A percentile compares a stretch with the other conserved stretches of the same genome.
Conservation (phyloP, 2,329 filamentous ascomycete species). For the Didymella lethalis region DNA sequence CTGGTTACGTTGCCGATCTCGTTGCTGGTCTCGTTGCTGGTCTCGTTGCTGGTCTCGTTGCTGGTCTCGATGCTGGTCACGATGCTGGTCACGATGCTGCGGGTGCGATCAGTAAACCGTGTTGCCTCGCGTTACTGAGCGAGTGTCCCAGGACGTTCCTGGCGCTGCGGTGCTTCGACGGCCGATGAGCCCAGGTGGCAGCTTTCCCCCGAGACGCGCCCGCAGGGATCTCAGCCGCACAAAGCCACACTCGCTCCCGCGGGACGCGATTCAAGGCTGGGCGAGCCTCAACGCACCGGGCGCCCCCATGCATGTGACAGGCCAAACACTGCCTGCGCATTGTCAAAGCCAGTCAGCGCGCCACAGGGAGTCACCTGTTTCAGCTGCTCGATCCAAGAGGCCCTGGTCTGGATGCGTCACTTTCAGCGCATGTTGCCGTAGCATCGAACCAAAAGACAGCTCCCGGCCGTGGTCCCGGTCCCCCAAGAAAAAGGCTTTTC, state of each 20-base stretch:
- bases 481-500: constrained; percentile 14
- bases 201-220: constrained; percentile 18
- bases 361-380: constrained; percentile 15
- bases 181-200: constrained; percentile 30
- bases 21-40: background rate
- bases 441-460: constrained; percentile 8
- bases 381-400: constrained; percentile 2
- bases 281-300: constrained; percentile 3
- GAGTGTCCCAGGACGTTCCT: constrained; percentile 5
- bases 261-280: background rate
- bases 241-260: background rate
- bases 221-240: constrained; percentile 21
- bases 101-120: constrained; percentile 10
- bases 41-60: background rate
- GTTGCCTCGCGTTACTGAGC: constrained; percentile 15
- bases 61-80: background rate
- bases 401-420: constrained; percentile 20
- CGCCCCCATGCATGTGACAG: constrained; percentile 17
- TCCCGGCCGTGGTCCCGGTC: constrained; percentile 8
- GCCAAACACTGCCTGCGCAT: constrained; percentile 6
- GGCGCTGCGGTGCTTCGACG: constrained; percentile 11
- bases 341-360: constrained; percentile 17
- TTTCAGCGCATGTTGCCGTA: constrained; percentile 10
- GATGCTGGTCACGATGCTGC: constrained; percentile 1
- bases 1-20: background rate